Evolutionary conservation across 2,329 filamentous ascomycete species (phyloP).

Genomic region (Tolypocladium ovalisporum): DNA sequence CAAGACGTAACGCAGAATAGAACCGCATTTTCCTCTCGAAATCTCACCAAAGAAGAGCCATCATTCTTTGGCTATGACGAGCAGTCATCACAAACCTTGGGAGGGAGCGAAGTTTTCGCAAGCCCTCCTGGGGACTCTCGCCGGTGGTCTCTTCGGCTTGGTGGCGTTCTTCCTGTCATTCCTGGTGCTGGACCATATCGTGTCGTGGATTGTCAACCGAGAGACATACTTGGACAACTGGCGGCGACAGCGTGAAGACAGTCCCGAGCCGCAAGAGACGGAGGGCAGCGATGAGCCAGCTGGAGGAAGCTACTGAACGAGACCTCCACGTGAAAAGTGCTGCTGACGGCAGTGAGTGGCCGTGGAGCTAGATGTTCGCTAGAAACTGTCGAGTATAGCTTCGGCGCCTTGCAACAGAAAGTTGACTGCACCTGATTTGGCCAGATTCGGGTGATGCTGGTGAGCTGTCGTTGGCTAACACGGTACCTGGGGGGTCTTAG

Average conservation of each 20-base stretch:
- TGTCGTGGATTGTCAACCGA: background rate
- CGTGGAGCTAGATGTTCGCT: background rate
- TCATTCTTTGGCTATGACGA: background rate
- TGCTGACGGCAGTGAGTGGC: too few relatives aligned
- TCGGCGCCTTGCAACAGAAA: background rate
- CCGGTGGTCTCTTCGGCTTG: background rate
- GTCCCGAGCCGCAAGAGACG: background rate
- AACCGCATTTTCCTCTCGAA: background rate
- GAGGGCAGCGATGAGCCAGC: background rate
- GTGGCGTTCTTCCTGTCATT: background rate
- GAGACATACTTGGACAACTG: too few relatives aligned
- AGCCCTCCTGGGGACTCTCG: background rate
- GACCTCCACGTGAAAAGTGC: background rate
- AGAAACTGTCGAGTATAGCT: background rate
- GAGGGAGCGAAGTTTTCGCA: background rate
- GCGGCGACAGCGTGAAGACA: background rate
- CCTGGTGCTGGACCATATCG: background rate
- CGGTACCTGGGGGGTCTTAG: background rate
- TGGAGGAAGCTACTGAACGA: background rate
- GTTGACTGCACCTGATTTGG: background rate
- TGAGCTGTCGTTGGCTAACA: background rate
- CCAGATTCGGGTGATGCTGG: background rate
- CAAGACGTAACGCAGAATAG: background rate
- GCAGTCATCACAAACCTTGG: background rate
- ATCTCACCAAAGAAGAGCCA: background rate